A percentile compares a stretch with the other conserved stretches of the same genome.
Conservation (phyloP, 106 monocot genomes). For the Platanthera zijinensis region DNA sequence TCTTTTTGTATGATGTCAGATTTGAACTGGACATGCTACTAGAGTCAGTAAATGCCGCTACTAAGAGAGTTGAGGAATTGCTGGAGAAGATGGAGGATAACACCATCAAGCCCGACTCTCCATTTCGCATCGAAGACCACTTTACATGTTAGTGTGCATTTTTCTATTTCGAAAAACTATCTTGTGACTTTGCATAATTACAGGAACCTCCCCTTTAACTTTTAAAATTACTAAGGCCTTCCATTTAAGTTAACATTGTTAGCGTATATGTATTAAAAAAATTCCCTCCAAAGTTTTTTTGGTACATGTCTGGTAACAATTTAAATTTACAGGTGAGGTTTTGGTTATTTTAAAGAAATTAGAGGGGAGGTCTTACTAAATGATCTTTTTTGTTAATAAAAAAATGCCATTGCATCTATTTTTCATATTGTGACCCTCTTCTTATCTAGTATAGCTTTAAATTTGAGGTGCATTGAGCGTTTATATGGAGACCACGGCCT, state of each 20-base stretch:
- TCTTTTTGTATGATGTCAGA: constrained; percentile 17
- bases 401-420: neutral
- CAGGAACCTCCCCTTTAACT: neutral
- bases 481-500: constrained; percentile 98
- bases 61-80: constrained; percentile 71
- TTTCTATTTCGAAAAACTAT: neutral
- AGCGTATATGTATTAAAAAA: no score
- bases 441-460: constrained; percentile 37
- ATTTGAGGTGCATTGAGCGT: constrained; percentile 90
- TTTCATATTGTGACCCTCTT: constrained; percentile 4
- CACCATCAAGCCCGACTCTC: constrained; percentile 59
- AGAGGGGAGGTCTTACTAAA: no score
- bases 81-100: constrained; percentile 83
- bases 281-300: no score
- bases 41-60: constrained; percentile 79
- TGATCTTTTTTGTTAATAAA: no score
- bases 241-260: no score
- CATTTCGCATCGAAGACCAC: constrained; percentile 66
- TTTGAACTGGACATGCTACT: constrained; percentile 96
- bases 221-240: no score
- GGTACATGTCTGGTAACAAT: no score
- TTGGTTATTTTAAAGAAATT: no score
- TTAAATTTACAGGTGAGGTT: no score
- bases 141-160: constrained; percentile 55
- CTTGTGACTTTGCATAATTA: no score